Conservation (phyloP, 2,329 filamentous ascomycete species). For the Cyphellophora europaea region DNA sequence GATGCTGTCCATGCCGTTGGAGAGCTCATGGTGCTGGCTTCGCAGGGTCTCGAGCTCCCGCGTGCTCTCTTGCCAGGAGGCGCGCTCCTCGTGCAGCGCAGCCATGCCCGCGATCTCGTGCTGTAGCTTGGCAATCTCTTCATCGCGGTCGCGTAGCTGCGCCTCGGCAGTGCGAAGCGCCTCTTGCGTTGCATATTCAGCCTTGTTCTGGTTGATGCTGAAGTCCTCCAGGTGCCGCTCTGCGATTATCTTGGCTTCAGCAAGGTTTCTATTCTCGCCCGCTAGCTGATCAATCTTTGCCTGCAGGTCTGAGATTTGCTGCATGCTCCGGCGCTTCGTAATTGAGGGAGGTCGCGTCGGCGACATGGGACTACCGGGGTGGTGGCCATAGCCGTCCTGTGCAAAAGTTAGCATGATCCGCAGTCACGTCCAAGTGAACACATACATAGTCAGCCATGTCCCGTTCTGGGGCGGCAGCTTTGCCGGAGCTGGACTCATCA, state of each 20-base stretch:
- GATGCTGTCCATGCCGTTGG: constrained; percentile 52
- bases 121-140: constrained; percentile 74
- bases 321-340: constrained; percentile 95
- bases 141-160: constrained; percentile 70
- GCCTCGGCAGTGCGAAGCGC: constrained; percentile 56
- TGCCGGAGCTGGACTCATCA: constrained; percentile 79
- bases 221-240: constrained; percentile 54
- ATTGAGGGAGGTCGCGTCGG: constrained; percentile 91
- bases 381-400: constrained; percentile 90
- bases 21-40: constrained; percentile 52
- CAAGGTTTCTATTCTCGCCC: constrained; percentile 72
- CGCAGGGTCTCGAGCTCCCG: constrained; percentile 63
- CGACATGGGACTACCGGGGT: constrained; percentile 73
- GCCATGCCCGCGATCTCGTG: constrained; percentile 71
- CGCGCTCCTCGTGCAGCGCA: constrained; percentile 63
- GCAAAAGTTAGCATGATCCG: constrained; percentile 10
- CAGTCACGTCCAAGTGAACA: constrained; percentile 22
- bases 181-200: constrained; percentile 38
- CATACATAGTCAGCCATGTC: constrained; percentile 92
- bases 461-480: constrained; percentile 44
- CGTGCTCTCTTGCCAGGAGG: constrained; percentile 49
- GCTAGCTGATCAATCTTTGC: constrained; percentile 72
- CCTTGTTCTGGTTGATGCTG: constrained; percentile 44
- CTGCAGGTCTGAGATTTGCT: constrained; percentile 82
- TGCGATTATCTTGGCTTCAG: constrained; percentile 60